Evolutionary conservation across 140 eudicot genomes (phyloP), one percentile per base, ranked within the genome.

Genomic region (Senecio squalidus): DNA sequence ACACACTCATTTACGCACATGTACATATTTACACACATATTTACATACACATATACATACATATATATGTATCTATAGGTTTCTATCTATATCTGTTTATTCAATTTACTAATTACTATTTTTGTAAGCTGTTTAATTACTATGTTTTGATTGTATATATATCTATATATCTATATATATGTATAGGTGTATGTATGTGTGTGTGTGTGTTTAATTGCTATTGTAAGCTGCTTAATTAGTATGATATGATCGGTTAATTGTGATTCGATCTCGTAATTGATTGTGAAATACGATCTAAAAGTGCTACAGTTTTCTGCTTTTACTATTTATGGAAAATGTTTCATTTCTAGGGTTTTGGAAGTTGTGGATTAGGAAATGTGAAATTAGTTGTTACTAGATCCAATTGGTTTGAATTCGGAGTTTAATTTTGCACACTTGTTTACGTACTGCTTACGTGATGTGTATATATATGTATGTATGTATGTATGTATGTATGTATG

Each of bases 291-390:
- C 25, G 48, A 70, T 51, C 62, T 50, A 51, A 27, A 60, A 40
- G 47, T 23, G 64, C 10, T 55, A 30, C 17, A 50, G 31, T 38
- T 65, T 20, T 44, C 8, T 4, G 9, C 52, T 39, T 54, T 29
- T 36, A 26, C 60, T 67, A 39, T 49, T 30, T 60, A 3, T 16
- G 53, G 43, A 16, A 48, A 58, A 26, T 60, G 61, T 16, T 40
- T 13, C 0, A 45, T 66, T 64, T 60, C 22, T 69, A 74, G 76
- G 84, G 83, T 67, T 83, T 80, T 64, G 79, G 58, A 62, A 44
- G 57, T 1, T 18, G 41, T 56, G 29, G 66, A 46, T 68, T 24
- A 24, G 55, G 36, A 22, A 66, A 31, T 63, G 49, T 1, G 21
- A 6, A 44, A 55, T 60, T 59, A 27, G 28, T 16, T 16, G 46